A percentile compares a stretch with the other conserved stretches of the same genome.
These are phyloP conservation scores for Tubosaeta sp. DNA, from an alignment of 768 basidiomycete genomes.

Conservation along the genomic window DNA sequence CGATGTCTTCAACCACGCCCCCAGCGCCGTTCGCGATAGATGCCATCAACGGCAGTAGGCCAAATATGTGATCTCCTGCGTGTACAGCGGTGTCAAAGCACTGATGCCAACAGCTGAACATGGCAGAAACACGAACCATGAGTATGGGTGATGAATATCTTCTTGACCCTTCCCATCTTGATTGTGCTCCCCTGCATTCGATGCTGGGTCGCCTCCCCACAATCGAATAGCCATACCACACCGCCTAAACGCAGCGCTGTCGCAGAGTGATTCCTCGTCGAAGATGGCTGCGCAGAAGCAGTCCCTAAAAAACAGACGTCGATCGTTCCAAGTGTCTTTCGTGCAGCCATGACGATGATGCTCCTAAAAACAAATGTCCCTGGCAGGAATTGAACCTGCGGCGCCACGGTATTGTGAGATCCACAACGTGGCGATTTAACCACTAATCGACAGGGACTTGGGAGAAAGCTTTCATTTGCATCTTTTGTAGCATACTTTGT, in stretches of 20 bases:
- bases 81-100: background rate
- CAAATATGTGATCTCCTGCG: conserved; percentile 80
- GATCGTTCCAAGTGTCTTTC: conserved; percentile 31
- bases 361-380: conserved; percentile 27
- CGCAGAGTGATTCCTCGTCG: conserved; percentile 74
- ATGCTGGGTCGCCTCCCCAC: conserved; percentile 80
- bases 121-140: conserved; percentile 50
- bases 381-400: conserved; percentile 39
- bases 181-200: conserved; percentile 67
- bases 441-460: conserved; percentile 41
- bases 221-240: conserved; percentile 83
- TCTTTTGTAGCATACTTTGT: background rate
- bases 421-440: conserved; percentile 42
- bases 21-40: conserved; percentile 72
- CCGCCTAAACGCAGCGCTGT: conserved; percentile 61
- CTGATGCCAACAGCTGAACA: background rate
- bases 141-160: conserved; percentile 86
- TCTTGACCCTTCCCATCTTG: conserved; percentile 76
- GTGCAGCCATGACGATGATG: conserved; percentile 11
- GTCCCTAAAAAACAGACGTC: conserved; percentile 77
- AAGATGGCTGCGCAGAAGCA: conserved; percentile 76
- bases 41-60: conserved; percentile 64
- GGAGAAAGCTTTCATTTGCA: background rate
- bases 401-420: conserved; percentile 33
- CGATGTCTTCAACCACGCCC: conserved; percentile 50